Evolutionary conservation across 306 rosid species (phyloP).

Genomic region (Medicago truncatula): MtrunA17r5.0-ANR NC_053049.1:38560501-38561000

Average conservation of each 20-base stretch:
- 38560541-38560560: neutral
- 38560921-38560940: neutral
- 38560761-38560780: conserved; percentile 50
- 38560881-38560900: neutral
- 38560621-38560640: neutral
- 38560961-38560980: neutral
- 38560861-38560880: neutral
- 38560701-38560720: neutral
- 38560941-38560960: neutral
- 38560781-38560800: conserved; percentile 49
- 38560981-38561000: too few relatives aligned
- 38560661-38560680: neutral
- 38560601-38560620: neutral
- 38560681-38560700: neutral
- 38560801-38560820: neutral
- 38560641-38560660: neutral
- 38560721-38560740: neutral
- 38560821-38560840: conserved; percentile 27
- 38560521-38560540: neutral
- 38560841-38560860: neutral
- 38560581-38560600: conserved; percentile 22
- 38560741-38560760: conserved; percentile 47
- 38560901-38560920: too few relatives aligned
- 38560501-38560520: neutral
- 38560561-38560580: neutral